Percentiles rank a stretch among this genome's conserved stretches.
Conservation (phyloP, 2,329 filamentous ascomycete species). For the Colletotrichum costaricense region DNA sequence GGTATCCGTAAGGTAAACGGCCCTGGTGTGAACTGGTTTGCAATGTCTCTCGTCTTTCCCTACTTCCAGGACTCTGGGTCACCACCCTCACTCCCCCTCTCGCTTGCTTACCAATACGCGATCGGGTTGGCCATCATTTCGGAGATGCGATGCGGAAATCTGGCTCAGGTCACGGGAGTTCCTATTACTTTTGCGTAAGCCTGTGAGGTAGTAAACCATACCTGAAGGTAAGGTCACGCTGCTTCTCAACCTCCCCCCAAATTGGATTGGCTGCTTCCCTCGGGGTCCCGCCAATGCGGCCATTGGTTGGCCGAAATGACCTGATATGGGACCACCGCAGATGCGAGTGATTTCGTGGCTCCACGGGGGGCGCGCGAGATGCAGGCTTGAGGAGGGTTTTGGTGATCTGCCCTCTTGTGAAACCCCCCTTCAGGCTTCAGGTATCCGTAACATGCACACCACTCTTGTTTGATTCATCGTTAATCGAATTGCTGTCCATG, state of each 20-base stretch:
- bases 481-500: not conserved
- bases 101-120: no score
- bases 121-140: no score
- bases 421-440: not conserved
- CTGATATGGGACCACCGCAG: conserved; percentile 25
- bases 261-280: not conserved
- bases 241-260: not conserved
- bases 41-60: conserved; percentile 9
- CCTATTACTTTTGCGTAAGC: no score
- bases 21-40: conserved; percentile 4
- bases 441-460: not conserved
- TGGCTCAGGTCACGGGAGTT: not conserved
- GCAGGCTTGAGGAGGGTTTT: conserved; percentile 1
- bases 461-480: not conserved
- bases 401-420: conserved; percentile 2
- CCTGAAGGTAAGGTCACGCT: not conserved
- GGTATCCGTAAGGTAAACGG: not conserved
- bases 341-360: conserved; percentile 24
- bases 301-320: conserved; percentile 31
- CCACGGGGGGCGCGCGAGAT: conserved; percentile 4
- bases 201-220: no score
- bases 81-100: no score
- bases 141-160: not conserved
- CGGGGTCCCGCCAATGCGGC: conserved; percentile 21
- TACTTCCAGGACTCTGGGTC: conserved; percentile 4